Base-by-base conservation (phyloP, 345 rosid genomes). In the Pistacia vera region DNA sequence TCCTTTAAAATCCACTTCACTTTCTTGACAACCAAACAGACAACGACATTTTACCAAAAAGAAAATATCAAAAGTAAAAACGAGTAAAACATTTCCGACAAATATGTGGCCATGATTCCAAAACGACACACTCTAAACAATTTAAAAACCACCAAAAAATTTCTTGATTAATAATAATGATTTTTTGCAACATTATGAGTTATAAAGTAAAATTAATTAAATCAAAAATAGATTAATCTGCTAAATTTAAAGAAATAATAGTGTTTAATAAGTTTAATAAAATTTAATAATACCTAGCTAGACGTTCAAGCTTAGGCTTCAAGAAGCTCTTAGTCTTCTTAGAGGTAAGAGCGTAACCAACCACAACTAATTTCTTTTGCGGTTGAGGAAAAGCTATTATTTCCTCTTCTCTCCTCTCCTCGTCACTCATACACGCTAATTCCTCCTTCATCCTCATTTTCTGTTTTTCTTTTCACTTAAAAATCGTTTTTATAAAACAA, bases 311-410 rank as follows among this genome's bases (percentile, higher is more conserved):
- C 74, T 91, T 88, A 2, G 97, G 97, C 82, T 91, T 88, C 81
- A 91, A 82, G 63, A 91, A 91, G 86, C 97, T 91, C 91, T 90
- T 87, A 58, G 78, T 83, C 78, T 91, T 91, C 87, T 91, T 91
- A 41, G 97, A 89, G 46, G 97, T 91, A 62, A 91, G 97, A 4
- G 97, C 97, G 70, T 91, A 91, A 80, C 97, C 97, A 63, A 91
- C 97, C 46, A 91, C 89, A 55, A 84, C 89, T 16, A 64, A 14
- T 68, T 78, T 83, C 72, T 77, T 79, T 73, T 75, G 85, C 52
- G 66, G 83, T 30, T 66, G 77, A 49, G 85, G 85, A 68, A 79
- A 76, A 25, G 68, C 70, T 28, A 60, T 71, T 18, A 64, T 52
- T 4, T 77, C 79, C 4, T 6, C 64, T 13, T 52, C 79, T 49